phyloP scores from a whole-genome alignment of 2,329 filamentous ascomycete genomes.

The Dothistroma septosporum region DNA sequence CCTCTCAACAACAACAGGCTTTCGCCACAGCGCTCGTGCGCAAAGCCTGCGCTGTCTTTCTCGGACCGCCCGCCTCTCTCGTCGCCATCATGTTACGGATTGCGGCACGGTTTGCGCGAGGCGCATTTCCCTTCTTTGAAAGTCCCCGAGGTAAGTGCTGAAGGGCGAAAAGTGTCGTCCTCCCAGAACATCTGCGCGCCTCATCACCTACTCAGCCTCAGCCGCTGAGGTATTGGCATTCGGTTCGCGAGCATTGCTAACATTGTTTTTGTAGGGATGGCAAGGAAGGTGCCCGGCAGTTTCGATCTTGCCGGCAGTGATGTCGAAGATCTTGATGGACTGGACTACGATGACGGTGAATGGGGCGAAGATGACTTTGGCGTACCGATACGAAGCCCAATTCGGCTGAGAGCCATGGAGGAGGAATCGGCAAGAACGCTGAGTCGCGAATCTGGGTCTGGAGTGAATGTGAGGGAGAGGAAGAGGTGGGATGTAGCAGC shows the following conservation, averaged over 20 bases:
- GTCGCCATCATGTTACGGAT: conserved; percentile 76
- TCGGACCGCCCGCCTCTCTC: conserved; percentile 76
- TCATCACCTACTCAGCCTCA: no score
- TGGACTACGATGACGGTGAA: conserved; percentile 7
- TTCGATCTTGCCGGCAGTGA: conserved; percentile 52
- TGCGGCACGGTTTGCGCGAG: conserved; percentile 65
- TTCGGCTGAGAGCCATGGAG: conserved; percentile 22
- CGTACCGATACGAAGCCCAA: conserved; percentile 41
- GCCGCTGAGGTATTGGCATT: no score
- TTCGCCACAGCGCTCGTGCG: conserved; percentile 56
- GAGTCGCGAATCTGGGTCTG: not conserved
- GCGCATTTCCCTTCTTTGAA: conserved; percentile 35
- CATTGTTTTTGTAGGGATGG: conserved; percentile 4
- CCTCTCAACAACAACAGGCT: conserved; percentile 17
- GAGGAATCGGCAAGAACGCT: conserved; percentile 12
- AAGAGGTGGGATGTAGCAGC: conserved; percentile 8
- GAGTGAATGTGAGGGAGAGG: conserved; percentile 10
- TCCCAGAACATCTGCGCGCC: no score
- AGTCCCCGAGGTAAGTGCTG: conserved; percentile 20
- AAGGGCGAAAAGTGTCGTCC: no score
- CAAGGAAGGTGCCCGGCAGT: conserved; percentile 60
- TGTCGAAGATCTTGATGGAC: conserved; percentile 40
- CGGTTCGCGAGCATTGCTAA: no score
- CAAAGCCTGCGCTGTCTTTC: conserved; percentile 70
- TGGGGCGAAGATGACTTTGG: conserved; percentile 51